Evolutionary conservation across 192 early-diverging fungal genomes (phyloP).

Genomic region (Mortierella hygrophila): DNA sequence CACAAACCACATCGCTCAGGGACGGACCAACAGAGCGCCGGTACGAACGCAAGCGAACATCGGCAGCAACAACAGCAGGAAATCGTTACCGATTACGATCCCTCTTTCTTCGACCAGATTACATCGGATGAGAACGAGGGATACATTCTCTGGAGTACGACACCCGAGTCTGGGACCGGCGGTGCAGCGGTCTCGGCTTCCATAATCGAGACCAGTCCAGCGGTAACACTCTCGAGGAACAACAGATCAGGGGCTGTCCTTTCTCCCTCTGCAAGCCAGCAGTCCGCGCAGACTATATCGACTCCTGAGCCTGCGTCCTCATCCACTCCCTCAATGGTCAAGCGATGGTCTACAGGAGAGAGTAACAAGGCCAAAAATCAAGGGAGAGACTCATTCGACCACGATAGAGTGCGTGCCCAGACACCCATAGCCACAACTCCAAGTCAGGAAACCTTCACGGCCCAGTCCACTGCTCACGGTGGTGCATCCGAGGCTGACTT

Average conservation of each 20-base stretch:
- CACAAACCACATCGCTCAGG: conserved; percentile 11
- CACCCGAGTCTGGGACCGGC: background rate
- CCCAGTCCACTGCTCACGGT: conserved; percentile 3
- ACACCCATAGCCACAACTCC: background rate
- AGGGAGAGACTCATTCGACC: background rate
- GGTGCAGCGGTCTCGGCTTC: background rate
- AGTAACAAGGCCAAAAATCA: background rate
- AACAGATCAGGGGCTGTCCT: background rate
- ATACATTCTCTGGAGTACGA: conserved; percentile 42
- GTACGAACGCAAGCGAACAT: background rate
- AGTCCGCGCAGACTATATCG: conserved; percentile 6
- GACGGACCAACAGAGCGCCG: background rate
- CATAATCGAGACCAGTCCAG: background rate
- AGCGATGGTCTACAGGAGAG: conserved; percentile 46
- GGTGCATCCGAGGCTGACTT: background rate
- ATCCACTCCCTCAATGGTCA: conserved; percentile 8
- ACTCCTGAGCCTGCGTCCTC: conserved; percentile 1
- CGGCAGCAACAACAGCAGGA: background rate
- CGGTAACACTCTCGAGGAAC: background rate
- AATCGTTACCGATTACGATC: conserved; percentile 16
- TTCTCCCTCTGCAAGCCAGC: background rate
- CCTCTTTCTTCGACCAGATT: conserved; percentile 39
- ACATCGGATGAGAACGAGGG: conserved; percentile 38
- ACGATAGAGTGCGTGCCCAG: background rate
- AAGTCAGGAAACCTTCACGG: background rate